Base-by-base conservation (phyloP, 345 rosid genomes). In the Pugionium cornutum region DNA sequence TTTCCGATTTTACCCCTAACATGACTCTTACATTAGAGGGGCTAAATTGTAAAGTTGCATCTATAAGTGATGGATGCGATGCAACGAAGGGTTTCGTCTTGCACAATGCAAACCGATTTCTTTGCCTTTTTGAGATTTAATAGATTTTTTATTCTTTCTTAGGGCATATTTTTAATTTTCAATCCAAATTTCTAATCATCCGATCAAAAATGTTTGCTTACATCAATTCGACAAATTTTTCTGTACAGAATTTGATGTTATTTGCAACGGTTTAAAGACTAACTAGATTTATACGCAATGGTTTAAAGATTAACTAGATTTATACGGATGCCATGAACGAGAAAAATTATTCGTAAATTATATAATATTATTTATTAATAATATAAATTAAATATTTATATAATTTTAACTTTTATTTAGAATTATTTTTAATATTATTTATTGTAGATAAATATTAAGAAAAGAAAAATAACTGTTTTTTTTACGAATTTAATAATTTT, bases 31-130 rank as follows among this genome's bases (percentile, higher is more conserved):
- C 11, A 25, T n/a, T 4, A 1, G 1, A 37, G 28, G 68, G 63
- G 52, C 44, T 44, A 1, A 10, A 32, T 52, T 4, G 72, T 66
- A 25, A 39, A 34, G 1, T 58, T 0, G 54, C 41, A 29, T 42
- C 52, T 58, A 34, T 4, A 11, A 27, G 40, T 64, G 71, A 58
- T 57, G 65, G 72, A 48, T 39, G 18, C 18, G 44, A 56, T 43
- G 60, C 62, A 53, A 42, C 70, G 4, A 64, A 57, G 70, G 65
- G 69, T 64, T 72, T 58, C 52, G 54, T 56, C 56, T 67, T 50
- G 3, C 18, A 18, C 18, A 18, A 18, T 52, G 1, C 18, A 18
- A n/a, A 41, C 10, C 66, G 1, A 18, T 37, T 11, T 67, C 28
- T 52, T 59, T 32, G 30, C 35, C 26, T 40, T 28, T 68, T 31